Base-by-base conservation (phyloP, 192 early-diverging fungal species). In the Coemansia sp. region DNA sequence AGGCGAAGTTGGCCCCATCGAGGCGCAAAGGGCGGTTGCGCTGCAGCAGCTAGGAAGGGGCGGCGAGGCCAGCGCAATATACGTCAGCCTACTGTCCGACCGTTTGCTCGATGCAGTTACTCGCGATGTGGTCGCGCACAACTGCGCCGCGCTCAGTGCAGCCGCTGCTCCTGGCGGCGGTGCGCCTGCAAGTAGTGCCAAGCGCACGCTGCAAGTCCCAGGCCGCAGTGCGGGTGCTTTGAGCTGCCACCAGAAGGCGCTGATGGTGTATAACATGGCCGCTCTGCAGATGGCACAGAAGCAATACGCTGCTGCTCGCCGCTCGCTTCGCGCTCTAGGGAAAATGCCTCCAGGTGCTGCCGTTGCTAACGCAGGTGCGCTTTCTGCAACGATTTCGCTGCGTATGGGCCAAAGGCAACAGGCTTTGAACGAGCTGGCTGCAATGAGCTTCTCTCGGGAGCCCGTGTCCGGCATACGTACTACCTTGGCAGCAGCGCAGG, bases 251-350 rank as follows among this genome's bases (percentile, higher is more conserved):
- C 79, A 82, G 67, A 59, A 56, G 12, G 64, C 68, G 25, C 47
- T 75, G 31, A 82, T 82, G 74, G 37, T 56, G 14, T 76, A 70
- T 49, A 82, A 82, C 54, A 82, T 82, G 79, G 79, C 70, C 7
- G 60, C 37, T 11, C 49, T 71, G 12, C 79, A 76, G 40, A 35
- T 63, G 25, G 11, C 41, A 36, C 79, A 76, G 67, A 47, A 46
- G 46, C 73, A 82, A 47, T 56, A 53, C 22, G 32, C 25, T 17
- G 40, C 73, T 3, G 73, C 79, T 41, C 67, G 74, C 25, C 73
- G 70, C 37, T 59, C 57, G 49, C 70, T 82, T 29, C 22, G 27
- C 3, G 54, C 61, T 25, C 27, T 82, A 11, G 59, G 56, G 31
- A 76, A 64, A 25, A 31, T n/a, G 8, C 45, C 63, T 22, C 14